Evolutionary conservation across 306 rosid species (phyloP).

Genomic region (Cucurbita argyrosperma): DNA sequence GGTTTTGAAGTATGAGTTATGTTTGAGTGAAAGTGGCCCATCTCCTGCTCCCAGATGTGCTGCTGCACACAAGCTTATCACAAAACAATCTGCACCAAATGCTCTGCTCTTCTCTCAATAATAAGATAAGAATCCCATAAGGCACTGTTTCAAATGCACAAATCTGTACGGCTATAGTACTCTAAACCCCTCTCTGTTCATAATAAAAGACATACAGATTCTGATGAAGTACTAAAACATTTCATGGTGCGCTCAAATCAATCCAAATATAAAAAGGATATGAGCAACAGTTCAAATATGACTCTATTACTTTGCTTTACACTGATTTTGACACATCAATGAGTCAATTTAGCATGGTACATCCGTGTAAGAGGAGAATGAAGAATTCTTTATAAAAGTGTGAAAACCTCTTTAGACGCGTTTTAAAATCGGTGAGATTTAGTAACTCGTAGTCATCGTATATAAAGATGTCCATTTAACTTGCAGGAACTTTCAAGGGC

Average conservation of each 20-base stretch:
- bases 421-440: too few relatives aligned
- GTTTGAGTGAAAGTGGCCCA: constrained; percentile 2
- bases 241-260: neutral
- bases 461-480: too few relatives aligned
- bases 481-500: too few relatives aligned
- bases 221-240: neutral
- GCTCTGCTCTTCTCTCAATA: neutral
- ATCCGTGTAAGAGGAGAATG: too few relatives aligned
- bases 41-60: constrained; percentile 4
- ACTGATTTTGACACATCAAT: neutral
- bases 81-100: constrained; percentile 1
- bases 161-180: constrained; percentile 1
- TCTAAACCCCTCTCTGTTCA: neutral
- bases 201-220: neutral
- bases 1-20: neutral
- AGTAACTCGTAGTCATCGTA: too few relatives aligned
- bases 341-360: neutral
- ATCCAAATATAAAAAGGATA: neutral
- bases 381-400: too few relatives aligned
- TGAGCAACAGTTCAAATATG: neutral
- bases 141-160: neutral
- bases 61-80: constrained; percentile 3
- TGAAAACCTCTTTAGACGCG: too few relatives aligned
- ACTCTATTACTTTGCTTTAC: neutral
- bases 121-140: neutral